phyloP scores from a whole-genome alignment of 345 rosid species.

The Orychophragmus violaceus region DNA sequence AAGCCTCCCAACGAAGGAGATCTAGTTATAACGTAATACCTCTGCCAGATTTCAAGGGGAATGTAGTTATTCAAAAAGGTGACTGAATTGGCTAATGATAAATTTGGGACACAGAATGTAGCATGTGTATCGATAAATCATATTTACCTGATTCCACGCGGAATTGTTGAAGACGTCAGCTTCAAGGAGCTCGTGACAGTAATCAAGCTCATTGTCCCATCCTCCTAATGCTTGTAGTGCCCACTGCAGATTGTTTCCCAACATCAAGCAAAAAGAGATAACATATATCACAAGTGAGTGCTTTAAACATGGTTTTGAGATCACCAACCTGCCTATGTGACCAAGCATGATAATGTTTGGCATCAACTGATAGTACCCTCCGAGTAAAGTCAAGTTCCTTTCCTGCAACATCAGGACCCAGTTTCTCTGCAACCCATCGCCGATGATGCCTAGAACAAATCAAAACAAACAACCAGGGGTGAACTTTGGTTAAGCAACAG shows the following conservation, averaged over 20 bases:
- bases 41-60: slow-evolving; percentile 36
- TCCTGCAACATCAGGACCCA: slow-evolving; percentile 54
- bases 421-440: slow-evolving; percentile 87
- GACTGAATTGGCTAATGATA: neutral
- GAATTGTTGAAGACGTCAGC: slow-evolving; percentile 86
- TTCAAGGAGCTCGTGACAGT: slow-evolving; percentile 62
- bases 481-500: neutral
- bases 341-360: slow-evolving; percentile 94
- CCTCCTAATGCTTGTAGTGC: slow-evolving; percentile 74
- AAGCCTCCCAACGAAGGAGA: slow-evolving; percentile 71
- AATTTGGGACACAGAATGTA: neutral
- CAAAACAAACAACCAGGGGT: neutral
- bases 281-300: neutral
- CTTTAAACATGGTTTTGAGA: neutral
- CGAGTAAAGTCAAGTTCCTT: slow-evolving; percentile 65
- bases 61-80: neutral
- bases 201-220: slow-evolving; percentile 85
- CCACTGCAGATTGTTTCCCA: slow-evolving; percentile 53
- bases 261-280: neutral
- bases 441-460: slow-evolving; percentile 71
- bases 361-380: slow-evolving; percentile 56
- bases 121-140: neutral
- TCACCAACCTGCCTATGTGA: slow-evolving; percentile 88
- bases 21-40: slow-evolving; percentile 63
- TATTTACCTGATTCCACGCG: slow-evolving; percentile 91